Evolutionary conservation across 106 monocot genomes (phyloP), one percentile per base, ranked within the genome.

Genomic region (Phalaenopsis aphrodite): DNA sequence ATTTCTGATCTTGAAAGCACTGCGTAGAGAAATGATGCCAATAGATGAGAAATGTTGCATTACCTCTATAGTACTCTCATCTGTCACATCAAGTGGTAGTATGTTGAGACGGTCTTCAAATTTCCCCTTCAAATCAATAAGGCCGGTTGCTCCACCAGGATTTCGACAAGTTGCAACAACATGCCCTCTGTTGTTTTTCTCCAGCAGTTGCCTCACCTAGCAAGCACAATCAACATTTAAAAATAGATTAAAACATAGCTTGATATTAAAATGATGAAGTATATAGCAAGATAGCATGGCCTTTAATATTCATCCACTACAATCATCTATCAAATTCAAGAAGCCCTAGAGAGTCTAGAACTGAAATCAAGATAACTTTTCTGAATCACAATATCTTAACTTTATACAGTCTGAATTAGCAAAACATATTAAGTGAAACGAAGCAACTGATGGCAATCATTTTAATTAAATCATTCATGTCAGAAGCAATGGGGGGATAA

Each of bases 11-110:
- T 69, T 55, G 72, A 75, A 19, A 38, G 19, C 17, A 80, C 45
- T 8, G 38, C 2, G 0, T 47, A 30, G 8, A 79, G 19, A 79
- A 61, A 78, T 43, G 43, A 19, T 16, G 23, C 66, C 45, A 52
- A 8, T 18, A 49, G 72, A 80, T 55, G 3, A 56, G 18, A 42
- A 78, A 67, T 21, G 23, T 10, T 11, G 16, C 37, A 77, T 90
- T 52, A 94, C 94, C 92, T 98, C 83, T 81, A 98, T 98, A 75
- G 90, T 91, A 83, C 83, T 86, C 89, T 98, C 97, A 72, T 98
- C 78, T 5, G 90, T 98, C 41, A 91, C 65, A 75, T 98, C 97
- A 52, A 98, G 55, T 12, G 86, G 87, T 56, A 94, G 46, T 77
- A 94, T 79, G 18, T 79, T 79, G 46, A 94, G 94, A 21, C 94